These are phyloP conservation scores for Orbilia ellipsospora DNA, from an alignment of 2,329 filamentous ascomycete species.

Conservation along the genomic window DNA sequence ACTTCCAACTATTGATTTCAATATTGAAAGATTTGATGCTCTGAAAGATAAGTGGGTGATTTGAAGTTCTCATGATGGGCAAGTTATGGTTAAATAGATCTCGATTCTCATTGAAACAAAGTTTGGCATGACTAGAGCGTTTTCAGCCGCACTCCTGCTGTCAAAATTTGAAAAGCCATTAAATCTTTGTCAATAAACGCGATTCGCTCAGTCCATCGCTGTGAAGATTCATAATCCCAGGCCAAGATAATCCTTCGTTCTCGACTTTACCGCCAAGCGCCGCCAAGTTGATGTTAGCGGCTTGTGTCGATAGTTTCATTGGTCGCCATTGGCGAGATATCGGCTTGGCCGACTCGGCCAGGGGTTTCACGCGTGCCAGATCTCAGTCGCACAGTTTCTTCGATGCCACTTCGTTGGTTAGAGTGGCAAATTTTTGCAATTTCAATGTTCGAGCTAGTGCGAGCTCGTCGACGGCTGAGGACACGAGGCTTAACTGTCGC, in stretches of 20 bases:
- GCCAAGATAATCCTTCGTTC: slow-evolving; percentile 44
- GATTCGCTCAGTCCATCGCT: slow-evolving; percentile 10
- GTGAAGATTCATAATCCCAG: not conserved
- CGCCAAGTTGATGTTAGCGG: slow-evolving; percentile 1
- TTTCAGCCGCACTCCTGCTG: slow-evolving; percentile 15
- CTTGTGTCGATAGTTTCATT: not conserved
- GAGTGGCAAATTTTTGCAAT: slow-evolving; percentile 26
- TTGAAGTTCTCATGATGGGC: too few species aligned
- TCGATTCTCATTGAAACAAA: not conserved
- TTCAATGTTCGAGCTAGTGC: not conserved
- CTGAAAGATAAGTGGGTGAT: not conserved
- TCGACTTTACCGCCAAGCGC: slow-evolving; percentile 17
- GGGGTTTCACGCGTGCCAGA: slow-evolving; percentile 22
- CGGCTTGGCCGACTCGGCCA: slow-evolving; percentile 6
- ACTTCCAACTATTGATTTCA: not conserved
- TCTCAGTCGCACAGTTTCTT: slow-evolving; percentile 19
- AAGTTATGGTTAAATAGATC: too few species aligned
- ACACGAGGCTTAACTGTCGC: not conserved
- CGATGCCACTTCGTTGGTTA: slow-evolving; percentile 23
- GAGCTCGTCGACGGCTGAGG: slow-evolving; percentile 1
- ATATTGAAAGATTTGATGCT: not conserved
- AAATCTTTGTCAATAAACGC: slow-evolving; percentile 12
- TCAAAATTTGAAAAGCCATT: too few species aligned
- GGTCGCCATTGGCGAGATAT: slow-evolving; percentile 11
- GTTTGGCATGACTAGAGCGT: too few species aligned